A percentile compares a stretch with the other conserved stretches of the same genome.
These are phyloP conservation scores for Carex parvula DNA, from an alignment of 176 grass and related monocot species.

Conservation along the genomic window DNA sequence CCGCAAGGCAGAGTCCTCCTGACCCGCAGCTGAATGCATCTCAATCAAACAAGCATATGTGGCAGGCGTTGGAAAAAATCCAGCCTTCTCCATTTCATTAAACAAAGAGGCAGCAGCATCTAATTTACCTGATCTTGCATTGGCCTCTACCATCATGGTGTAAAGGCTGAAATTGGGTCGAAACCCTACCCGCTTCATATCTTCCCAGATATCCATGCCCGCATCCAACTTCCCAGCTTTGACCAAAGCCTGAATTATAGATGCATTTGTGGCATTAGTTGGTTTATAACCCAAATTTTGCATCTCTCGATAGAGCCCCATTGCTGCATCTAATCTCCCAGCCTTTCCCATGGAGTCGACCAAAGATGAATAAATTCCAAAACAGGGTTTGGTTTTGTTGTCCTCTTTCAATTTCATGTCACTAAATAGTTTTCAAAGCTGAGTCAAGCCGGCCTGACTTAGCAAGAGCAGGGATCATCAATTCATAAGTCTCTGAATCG, in stretches of 20 bases:
- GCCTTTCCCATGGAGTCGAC: constrained; percentile 79
- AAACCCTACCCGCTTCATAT: constrained; percentile 60
- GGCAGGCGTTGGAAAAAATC: constrained; percentile 74
- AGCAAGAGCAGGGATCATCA: constrained; percentile 68
- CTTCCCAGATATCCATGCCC: constrained; percentile 78
- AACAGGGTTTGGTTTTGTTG: constrained; percentile 22
- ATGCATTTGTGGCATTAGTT: constrained; percentile 36
- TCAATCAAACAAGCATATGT: constrained; percentile 84
- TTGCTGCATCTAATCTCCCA: constrained; percentile 74
- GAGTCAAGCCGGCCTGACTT: constrained; percentile 75
- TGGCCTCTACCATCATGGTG: constrained; percentile 79
- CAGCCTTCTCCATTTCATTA: constrained; percentile 91
- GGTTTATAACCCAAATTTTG: constrained; percentile 47
- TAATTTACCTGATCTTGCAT: constrained; percentile 74
- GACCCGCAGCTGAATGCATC: constrained; percentile 76
- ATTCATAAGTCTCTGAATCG: constrained; percentile 65
- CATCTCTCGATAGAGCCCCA: constrained; percentile 89
- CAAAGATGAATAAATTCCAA: constrained; percentile 51
- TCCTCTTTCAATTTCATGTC: constrained; percentile 62
- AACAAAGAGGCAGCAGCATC: constrained; percentile 49
- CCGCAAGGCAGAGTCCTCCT: constrained; percentile 68
- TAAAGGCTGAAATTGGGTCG: constrained; percentile 74
- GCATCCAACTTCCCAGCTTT: constrained; percentile 82
- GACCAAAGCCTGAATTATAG: constrained; percentile 71
- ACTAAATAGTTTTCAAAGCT: constrained; percentile 68